Evolutionary conservation across 2,329 filamentous ascomycete species (phyloP).

Genomic region (Fusarium buharicum): DNA sequence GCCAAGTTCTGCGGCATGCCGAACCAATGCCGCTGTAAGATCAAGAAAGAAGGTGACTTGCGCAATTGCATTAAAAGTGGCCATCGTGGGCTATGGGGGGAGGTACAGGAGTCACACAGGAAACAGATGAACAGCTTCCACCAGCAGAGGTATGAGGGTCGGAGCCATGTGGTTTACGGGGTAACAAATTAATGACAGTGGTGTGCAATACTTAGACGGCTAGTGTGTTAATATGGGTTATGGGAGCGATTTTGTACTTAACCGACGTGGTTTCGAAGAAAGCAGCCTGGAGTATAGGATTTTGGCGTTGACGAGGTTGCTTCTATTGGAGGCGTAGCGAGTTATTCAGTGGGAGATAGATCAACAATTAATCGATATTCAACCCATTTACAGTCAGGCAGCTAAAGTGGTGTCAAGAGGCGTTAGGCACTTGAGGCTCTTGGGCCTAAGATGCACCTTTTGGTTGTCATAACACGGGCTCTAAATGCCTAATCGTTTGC

Average conservation of each 20-base stretch:
- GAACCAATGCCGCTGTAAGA: constrained; percentile 44
- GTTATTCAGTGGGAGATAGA: neutral
- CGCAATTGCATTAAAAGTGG: constrained; percentile 40
- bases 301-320: neutral
- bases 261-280: neutral
- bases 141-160: constrained; percentile 33
- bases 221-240: neutral
- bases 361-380: no score
- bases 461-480: no score
- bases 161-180: constrained; percentile 39
- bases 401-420: no score
- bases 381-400: no score
- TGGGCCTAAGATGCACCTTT: no score
- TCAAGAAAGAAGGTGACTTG: constrained; percentile 39
- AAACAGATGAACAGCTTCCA: constrained; percentile 40
- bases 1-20: constrained; percentile 46
- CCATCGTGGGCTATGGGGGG: constrained; percentile 46
- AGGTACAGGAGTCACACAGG: constrained; percentile 47
- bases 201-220: no score
- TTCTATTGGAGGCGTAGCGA: neutral
- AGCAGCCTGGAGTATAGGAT: neutral
- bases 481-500: no score
- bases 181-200: constrained; percentile 18
- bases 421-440: no score
- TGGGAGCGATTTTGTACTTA: neutral